Evolutionary conservation across 257 asterid genomes (phyloP).

Genomic region (Solanum appendiculatum): DNA sequence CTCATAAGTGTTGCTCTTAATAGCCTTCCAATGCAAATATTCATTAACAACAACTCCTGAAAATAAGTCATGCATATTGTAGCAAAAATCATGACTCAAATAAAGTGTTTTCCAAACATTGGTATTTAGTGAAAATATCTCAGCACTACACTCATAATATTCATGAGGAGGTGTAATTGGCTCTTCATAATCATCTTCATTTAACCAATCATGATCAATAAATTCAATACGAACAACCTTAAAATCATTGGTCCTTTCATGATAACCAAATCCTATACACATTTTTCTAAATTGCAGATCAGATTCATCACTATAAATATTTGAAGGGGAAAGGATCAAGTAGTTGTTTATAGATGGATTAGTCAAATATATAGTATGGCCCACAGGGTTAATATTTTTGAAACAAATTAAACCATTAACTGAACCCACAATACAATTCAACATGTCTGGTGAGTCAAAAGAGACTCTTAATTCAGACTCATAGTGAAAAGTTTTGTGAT

Average conservation of each 20-base stretch:
- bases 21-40: conserved; percentile 1
- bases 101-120: not conserved
- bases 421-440: too few relatives aligned
- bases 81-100: not conserved
- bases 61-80: not conserved
- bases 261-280: conserved; percentile 4
- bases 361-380: too few relatives aligned
- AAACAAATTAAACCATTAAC: too few relatives aligned
- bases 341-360: too few relatives aligned
- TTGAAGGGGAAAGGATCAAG: too few relatives aligned
- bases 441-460: too few relatives aligned
- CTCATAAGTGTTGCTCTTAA: not conserved
- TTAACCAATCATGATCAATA: not conserved
- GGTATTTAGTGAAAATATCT: not conserved
- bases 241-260: not conserved
- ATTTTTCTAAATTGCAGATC: not conserved
- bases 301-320: not conserved
- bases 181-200: not conserved
- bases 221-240: not conserved
- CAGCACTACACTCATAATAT: not conserved
- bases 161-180: not conserved
- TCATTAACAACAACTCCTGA: not conserved
- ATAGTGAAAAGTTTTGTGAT: too few relatives aligned
- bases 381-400: too few relatives aligned
- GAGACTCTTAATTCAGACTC: too few relatives aligned